Conservation (phyloP, 1,284 basidiomycete species). For the Agroathelia rolfsii region DNA sequence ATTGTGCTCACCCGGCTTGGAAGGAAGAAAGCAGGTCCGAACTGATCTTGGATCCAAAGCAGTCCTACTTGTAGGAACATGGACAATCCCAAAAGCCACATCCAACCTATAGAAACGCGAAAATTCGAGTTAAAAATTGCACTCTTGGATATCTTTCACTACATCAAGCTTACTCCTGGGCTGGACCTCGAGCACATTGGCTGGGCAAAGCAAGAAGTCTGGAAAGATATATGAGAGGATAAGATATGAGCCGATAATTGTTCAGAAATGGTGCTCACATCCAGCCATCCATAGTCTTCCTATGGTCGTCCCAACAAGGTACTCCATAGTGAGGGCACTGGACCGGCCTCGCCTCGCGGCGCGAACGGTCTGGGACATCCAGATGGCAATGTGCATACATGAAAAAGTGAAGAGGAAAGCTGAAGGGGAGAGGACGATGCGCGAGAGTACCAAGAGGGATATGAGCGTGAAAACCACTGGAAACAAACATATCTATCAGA, state of each 20-base stretch:
- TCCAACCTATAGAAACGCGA: slow-evolving; percentile 47
- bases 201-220: slow-evolving; percentile 79
- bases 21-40: slow-evolving; percentile 81
- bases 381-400: slow-evolving; percentile 64
- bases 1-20: slow-evolving; percentile 49
- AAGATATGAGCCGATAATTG: too few species aligned
- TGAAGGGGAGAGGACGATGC: slow-evolving; percentile 63
- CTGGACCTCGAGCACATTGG: slow-evolving; percentile 76
- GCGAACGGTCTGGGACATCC: slow-evolving; percentile 78
- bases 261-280: slow-evolving; percentile 54
- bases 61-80: slow-evolving; percentile 56
- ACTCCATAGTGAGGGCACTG: slow-evolving; percentile 59
- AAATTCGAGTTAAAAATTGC: too few species aligned
- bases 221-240: too few species aligned
- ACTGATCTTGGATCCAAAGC: slow-evolving; percentile 63
- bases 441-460: slow-evolving; percentile 59
- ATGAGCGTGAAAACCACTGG: slow-evolving; percentile 62
- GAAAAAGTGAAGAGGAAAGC: slow-evolving; percentile 66
- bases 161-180: slow-evolving; percentile 42
- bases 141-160: too few species aligned
- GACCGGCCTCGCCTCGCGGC: slow-evolving; percentile 62
- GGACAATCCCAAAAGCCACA: slow-evolving; percentile 52
- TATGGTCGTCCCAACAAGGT: slow-evolving; percentile 69
- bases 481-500: too few species aligned
- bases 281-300: slow-evolving; percentile 64